phyloP scores from a whole-genome alignment of 495 filamentous ascomycete species.

The Jackrogersella multiformis region DNA sequence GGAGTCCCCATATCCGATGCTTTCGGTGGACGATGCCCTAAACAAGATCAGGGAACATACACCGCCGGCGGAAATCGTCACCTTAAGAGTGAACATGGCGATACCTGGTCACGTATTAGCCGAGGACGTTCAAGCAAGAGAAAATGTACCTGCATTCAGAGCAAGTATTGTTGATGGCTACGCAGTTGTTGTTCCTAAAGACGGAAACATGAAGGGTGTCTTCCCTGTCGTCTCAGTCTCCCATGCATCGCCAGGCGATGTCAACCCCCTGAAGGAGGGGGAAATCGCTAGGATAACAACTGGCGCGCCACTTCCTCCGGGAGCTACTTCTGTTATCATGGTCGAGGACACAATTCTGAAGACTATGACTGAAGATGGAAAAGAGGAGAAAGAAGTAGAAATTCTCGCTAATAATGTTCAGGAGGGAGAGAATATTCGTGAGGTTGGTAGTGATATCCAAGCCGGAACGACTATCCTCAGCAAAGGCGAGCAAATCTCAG shows the following conservation, averaged over 20 bases:
- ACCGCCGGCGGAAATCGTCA: conserved; percentile 63
- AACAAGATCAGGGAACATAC: conserved; percentile 75
- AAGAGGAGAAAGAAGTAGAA: conserved; percentile 86
- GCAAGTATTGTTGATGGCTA: conserved; percentile 99
- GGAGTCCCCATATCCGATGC: conserved; percentile 90
- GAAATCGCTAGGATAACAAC: conserved; percentile 92
- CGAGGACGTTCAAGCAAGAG: conserved; percentile 78
- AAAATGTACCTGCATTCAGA: conserved; percentile 89
- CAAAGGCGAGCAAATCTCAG: conserved; percentile 79
- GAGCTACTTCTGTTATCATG: conserved; percentile 94
- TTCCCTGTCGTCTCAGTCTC: conserved; percentile 90
- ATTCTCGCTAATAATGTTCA: conserved; percentile 80
- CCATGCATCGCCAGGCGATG: conserved; percentile 76
- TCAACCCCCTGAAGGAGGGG: conserved; percentile 69
- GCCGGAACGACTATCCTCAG: conserved; percentile 72
- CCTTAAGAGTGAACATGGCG: conserved; percentile 64
- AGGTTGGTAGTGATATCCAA: conserved; percentile 87
- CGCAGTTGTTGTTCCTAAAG: conserved; percentile 71
- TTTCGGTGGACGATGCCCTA: conserved; percentile 83
- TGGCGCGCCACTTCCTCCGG: conserved; percentile 87
- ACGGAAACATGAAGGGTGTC: conserved; percentile 72
- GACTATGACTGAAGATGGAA: conserved; percentile 76
- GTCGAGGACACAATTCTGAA: conserved; percentile 89
- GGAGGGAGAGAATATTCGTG: conserved; percentile 86
- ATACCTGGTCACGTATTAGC: conserved; percentile 83